Percentiles rank a stretch among this genome's conserved stretches.
phyloP scores from a whole-genome alignment of 306 rosid species.

The Calophaca sinica region DNA sequence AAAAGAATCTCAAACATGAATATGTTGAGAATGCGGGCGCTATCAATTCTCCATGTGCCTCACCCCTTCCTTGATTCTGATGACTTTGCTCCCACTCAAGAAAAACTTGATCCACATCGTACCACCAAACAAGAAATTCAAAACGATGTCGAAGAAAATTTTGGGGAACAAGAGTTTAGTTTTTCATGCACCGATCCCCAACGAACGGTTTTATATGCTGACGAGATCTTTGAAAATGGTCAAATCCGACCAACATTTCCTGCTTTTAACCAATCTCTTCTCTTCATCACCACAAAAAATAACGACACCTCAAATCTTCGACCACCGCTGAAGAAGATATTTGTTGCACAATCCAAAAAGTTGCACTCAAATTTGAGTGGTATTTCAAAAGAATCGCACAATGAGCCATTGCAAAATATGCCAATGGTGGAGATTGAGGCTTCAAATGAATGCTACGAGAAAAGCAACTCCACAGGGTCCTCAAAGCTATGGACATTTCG shows the following conservation, averaged over 20 bases:
- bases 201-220: conserved; percentile 49
- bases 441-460: conserved; percentile 37
- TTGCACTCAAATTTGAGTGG: neutral
- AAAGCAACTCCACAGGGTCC: conserved; percentile 27
- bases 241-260: conserved; percentile 55
- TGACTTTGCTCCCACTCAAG: neutral
- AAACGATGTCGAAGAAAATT: neutral
- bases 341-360: conserved; percentile 39
- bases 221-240: conserved; percentile 63
- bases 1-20: neutral
- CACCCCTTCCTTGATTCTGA: neutral
- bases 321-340: conserved; percentile 59
- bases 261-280: conserved; percentile 49
- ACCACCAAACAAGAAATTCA: neutral
- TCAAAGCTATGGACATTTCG: neutral
- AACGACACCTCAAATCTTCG: conserved; percentile 9
- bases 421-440: neutral
- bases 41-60: neutral
- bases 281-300: conserved; percentile 34
- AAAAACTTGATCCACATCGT: neutral
- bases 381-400: neutral
- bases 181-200: conserved; percentile 56
- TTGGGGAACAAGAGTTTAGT: conserved; percentile 57
- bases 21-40: neutral
- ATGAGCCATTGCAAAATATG: neutral